Evolutionary conservation across 257 asterid species (phyloP), one percentile per base, ranked within the genome.

Genomic region (Jaltomata sinuosa): DNA sequence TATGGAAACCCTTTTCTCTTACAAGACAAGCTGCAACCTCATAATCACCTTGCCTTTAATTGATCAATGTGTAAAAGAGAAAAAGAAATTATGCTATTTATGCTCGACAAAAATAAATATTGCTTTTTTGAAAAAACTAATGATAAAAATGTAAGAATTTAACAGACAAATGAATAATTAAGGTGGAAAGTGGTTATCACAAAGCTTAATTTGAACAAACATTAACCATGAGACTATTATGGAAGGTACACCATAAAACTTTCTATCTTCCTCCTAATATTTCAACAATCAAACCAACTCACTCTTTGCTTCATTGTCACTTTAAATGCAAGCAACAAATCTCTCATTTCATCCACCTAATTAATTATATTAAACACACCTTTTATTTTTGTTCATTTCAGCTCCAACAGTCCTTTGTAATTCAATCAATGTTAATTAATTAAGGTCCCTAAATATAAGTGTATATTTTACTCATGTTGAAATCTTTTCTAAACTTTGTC

Each of bases 271-370:
- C 45, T 49, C 81, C 45, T 77, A 77, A 77, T 64, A 29, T 64
- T 27, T 76, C 45, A 77, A 77, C 61, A 47, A 77, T 31, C 72
- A 57, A 34, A 61, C 47, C 38, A 45, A 27, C 71, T 61, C n/a
- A 27, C 53, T 81, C 42, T 32, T 42, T 68, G 59, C 83, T 76
- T 84, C 86, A 81, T 83, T 83, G 31, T 86, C 68, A 82, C 91
- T 91, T 88, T 87, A 47, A 87, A 85, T 88, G 87, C 86, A 90
- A 91, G 92, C 89, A 85, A 88, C n/a, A 84, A 84, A 78, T 67
- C 67, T 64, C 50, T 69, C 80, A 42, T 40, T 34, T 67, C 77
- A 81, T 76, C 79, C 25, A 81, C 87, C 87, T 67, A 86, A 85
- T 91, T 80, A 91, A 83, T 89, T 82, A 90, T 85, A 74, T n/a